phyloP scores from a whole-genome alignment of 768 basidiomycete species.

The Aureoboletus auriporus region DNA sequence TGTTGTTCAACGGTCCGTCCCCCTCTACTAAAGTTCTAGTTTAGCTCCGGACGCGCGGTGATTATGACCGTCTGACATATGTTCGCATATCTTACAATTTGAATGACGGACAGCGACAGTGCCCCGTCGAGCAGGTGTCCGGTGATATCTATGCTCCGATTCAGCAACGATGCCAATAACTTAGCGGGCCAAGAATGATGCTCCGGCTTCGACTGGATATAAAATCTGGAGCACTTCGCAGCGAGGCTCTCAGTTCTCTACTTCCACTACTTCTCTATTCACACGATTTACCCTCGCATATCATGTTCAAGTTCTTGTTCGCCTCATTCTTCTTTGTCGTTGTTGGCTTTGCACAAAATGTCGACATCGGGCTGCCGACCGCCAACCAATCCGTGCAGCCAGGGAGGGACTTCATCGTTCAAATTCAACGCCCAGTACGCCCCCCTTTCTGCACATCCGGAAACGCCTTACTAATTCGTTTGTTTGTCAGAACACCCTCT shows the following conservation, averaged over 20 bases:
- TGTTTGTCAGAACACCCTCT: conserved; percentile 30
- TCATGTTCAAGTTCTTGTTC: conserved; percentile 17
- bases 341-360: conserved; percentile 39
- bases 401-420: conserved; percentile 39
- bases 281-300: not conserved
- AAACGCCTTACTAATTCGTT: not conserved
- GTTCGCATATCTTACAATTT: too few species aligned
- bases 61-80: too few species aligned
- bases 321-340: conserved; percentile 27
- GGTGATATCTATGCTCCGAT: too few species aligned
- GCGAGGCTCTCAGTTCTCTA: too few species aligned
- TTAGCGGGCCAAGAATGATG: too few species aligned
- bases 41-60: too few species aligned
- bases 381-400: conserved; percentile 26
- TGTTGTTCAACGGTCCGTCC: too few species aligned
- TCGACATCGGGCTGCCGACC: conserved; percentile 37
- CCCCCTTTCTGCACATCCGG: not conserved
- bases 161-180: too few species aligned
- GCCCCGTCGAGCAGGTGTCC: too few species aligned
- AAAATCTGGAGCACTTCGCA: not conserved
- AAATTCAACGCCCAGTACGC: conserved; percentile 46
- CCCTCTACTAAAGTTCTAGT: too few species aligned
- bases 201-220: conserved; percentile 2
- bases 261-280: not conserved
- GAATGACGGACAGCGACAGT: too few species aligned